Evolutionary conservation across 805 yeast species (phyloP).

Genomic region (Myxozyma kluyveri): DNA sequence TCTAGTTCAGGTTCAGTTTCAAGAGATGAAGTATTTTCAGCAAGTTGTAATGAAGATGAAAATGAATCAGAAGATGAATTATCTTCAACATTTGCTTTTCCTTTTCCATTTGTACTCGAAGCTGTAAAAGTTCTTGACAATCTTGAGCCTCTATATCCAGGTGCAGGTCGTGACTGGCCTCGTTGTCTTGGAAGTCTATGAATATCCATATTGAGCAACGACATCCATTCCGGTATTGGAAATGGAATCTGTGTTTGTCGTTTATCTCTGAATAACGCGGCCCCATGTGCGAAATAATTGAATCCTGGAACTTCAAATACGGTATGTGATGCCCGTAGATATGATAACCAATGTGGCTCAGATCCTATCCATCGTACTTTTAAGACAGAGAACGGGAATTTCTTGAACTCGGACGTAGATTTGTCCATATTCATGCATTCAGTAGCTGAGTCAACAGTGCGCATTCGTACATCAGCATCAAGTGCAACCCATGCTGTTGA

Average conservation of each 20-base stretch:
- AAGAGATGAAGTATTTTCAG: slow-evolving; percentile 16
- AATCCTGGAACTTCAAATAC: slow-evolving; percentile 48
- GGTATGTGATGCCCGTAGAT: slow-evolving; percentile 48
- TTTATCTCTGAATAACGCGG: slow-evolving; percentile 37
- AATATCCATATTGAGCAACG: slow-evolving; percentile 44
- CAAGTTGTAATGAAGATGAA: slow-evolving; percentile 16
- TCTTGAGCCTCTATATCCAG: too few species aligned
- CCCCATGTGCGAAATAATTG: slow-evolving; percentile 40
- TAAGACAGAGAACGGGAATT: slow-evolving; percentile 51
- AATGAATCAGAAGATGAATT: slow-evolving; percentile 1
- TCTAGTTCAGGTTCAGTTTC: slow-evolving; percentile 22
- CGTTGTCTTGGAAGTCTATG: slow-evolving; percentile 44
- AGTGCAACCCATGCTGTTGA: slow-evolving; percentile 41
- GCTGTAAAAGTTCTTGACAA: too few species aligned
- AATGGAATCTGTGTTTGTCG: slow-evolving; percentile 32
- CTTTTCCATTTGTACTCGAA: too few species aligned
- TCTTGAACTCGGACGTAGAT: slow-evolving; percentile 6
- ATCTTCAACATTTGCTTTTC: too few species aligned
- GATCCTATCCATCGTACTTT: slow-evolving; percentile 48
- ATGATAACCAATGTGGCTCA: slow-evolving; percentile 41
- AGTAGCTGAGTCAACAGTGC: slow-evolving; percentile 9
- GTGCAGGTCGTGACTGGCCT: too few species aligned
- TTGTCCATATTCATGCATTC: slow-evolving; percentile 20
- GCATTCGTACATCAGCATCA: slow-evolving; percentile 32
- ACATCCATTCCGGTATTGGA: slow-evolving; percentile 44